Conservation (phyloP, 495 filamentous ascomycete genomes). For the Tuber aestivum region DNA sequence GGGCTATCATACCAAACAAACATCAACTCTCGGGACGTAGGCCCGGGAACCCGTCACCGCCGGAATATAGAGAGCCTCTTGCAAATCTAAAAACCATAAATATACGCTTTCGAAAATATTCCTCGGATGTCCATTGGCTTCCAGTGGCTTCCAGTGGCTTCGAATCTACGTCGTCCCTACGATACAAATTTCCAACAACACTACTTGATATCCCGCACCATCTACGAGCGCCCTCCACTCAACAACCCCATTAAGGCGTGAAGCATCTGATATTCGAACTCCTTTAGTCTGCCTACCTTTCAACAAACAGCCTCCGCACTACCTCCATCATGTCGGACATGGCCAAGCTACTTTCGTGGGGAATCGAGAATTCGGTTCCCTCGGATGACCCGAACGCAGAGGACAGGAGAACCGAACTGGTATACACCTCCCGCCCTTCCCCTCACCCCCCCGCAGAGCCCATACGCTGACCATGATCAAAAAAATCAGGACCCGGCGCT, state of each 20-base stretch:
- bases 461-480: constrained; percentile 16
- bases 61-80: not conserved
- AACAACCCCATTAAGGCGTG: not conserved
- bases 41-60: not conserved
- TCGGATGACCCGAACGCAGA: constrained; percentile 41
- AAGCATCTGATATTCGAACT: not conserved
- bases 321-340: constrained; percentile 45
- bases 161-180: not conserved
- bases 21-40: not conserved
- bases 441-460: constrained; percentile 38
- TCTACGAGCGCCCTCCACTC: constrained; percentile 5
- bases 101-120: not conserved
- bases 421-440: constrained; percentile 45
- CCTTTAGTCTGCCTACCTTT: not conserved
- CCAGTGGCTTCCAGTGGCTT: constrained; percentile 14
- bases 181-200: not conserved
- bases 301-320: constrained; percentile 18
- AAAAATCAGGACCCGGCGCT: constrained; percentile 36
- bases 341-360: constrained; percentile 87
- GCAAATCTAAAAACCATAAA: not conserved
- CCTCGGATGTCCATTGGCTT: constrained; percentile 6
- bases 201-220: not conserved
- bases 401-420: constrained; percentile 33
- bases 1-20: not conserved
- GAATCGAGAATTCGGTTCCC: constrained; percentile 68